Evolutionary conservation across 2,329 filamentous ascomycete genomes (phyloP).

Genomic region (Aureobasidium lini): DNA sequence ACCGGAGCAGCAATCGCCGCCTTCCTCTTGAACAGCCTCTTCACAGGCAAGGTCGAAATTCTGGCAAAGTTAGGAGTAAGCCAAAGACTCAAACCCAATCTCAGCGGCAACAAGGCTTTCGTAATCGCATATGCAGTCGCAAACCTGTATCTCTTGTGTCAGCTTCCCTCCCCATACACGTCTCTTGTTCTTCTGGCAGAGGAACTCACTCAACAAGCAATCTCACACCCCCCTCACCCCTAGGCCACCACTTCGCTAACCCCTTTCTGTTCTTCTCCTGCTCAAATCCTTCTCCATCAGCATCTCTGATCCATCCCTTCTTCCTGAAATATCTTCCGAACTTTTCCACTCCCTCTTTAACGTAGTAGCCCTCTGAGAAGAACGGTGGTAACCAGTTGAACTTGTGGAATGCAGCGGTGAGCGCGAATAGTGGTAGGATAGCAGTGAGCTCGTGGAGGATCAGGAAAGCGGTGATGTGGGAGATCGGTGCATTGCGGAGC

Average conservation of each 20-base stretch:
- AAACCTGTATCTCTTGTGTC: slow-evolving; percentile 37
- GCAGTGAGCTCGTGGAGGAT: slow-evolving; percentile 90
- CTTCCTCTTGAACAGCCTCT: slow-evolving; percentile 1
- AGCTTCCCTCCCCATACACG: neutral
- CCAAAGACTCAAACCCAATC: slow-evolving; percentile 75
- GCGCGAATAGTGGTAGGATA: slow-evolving; percentile 65
- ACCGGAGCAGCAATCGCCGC: neutral
- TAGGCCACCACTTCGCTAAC: slow-evolving; percentile 8
- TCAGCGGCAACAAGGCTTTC: slow-evolving; percentile 71
- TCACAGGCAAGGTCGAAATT: slow-evolving; percentile 12
- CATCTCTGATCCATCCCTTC: slow-evolving; percentile 71
- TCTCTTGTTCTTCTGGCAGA: slow-evolving; percentile 7
- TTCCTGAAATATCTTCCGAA: slow-evolving; percentile 70
- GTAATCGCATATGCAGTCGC: slow-evolving; percentile 87
- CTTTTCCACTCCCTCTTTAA: slow-evolving; percentile 57
- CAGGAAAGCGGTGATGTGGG: slow-evolving; percentile 78
- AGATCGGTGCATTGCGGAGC: slow-evolving; percentile 68
- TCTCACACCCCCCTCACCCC: slow-evolving; percentile 36
- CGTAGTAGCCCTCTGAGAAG: slow-evolving; percentile 45
- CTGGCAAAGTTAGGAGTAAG: slow-evolving; percentile 75
- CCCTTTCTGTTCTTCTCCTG: neutral
- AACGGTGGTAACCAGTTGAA: slow-evolving; percentile 61
- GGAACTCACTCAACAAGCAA: slow-evolving; percentile 45
- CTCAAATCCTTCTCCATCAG: slow-evolving; percentile 17
- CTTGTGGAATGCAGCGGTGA: slow-evolving; percentile 75